Evolutionary conservation across 148 eudicot genomes (phyloP), one percentile per base, ranked within the genome.

Genomic region (Chenopodium suecicum): DNA sequence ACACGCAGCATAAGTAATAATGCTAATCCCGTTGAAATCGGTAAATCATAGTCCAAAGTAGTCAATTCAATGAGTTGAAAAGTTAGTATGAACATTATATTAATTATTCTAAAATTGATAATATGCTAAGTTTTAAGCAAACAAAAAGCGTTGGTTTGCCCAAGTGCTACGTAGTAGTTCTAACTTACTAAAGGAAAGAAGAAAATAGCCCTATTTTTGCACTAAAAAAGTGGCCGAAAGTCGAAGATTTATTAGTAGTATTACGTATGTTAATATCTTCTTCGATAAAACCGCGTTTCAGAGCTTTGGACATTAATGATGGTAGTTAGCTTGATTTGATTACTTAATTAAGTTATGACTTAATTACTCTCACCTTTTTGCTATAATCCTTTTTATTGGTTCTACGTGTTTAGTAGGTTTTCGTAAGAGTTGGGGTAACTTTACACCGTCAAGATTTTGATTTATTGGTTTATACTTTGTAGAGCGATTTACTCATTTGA

Each of bases 211-310:
- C 44, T 54, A 32, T 29, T 56, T 56, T 75, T 56, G 78, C 67
- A 58, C 7, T 32, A 1, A 32, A 75, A 75, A 75, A 9, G 68
- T 54, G 78, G 78, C 78, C 67, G 78, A 75, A 75, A 75, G 66
- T 75, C 34, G 31, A 73, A 47, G 32, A 22, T 10, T 71, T 44
- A n/a, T 0, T 41, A 0, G 44, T 41, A 41, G 44, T 41, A 41
- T 5, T 41, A 48, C 1, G 8, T 58, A 14, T 10, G 56, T 4
- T 58, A 62, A 25, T 20, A 62, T 62, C 25, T 20, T 62, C 66
- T 62, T 62, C 9, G 66, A 20, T 20, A 22, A 25, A 62, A 62
- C 25, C 66, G 66, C 66, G 66, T 62, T 62, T 41, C 19, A 58
- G 63, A 58, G 63, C 19, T 58, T 41, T 41, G 44, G 44, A 41